Conservation (phyloP, 257 asterid species). For the Buddleja alternifolia region DNA sequence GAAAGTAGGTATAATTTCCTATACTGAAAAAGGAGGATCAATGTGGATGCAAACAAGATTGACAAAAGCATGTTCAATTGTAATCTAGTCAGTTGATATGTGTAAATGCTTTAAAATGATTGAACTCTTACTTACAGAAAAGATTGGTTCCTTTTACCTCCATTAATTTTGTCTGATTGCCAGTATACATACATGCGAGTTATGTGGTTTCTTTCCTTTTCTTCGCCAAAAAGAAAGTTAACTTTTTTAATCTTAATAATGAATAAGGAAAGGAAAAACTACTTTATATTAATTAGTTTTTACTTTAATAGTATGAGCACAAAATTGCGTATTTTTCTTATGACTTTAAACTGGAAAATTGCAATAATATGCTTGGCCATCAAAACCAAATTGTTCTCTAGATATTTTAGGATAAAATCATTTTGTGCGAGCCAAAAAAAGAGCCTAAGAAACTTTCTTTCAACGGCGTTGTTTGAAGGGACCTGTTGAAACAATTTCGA, state of each 20-base stretch:
- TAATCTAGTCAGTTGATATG: background rate
- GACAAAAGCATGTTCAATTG: background rate
- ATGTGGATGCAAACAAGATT: too few relatives aligned
- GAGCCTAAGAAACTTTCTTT: too few relatives aligned
- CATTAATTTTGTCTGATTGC: constrained; percentile 20
- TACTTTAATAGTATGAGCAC: background rate
- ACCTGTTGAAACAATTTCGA: too few relatives aligned
- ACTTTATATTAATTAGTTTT: background rate
- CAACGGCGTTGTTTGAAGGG: too few relatives aligned
- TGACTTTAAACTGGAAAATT: too few relatives aligned
- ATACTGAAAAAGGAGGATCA: background rate
- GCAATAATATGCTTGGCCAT: too few relatives aligned
- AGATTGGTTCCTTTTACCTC: constrained; percentile 22
- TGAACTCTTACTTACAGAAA: background rate
- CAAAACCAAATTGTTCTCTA: too few relatives aligned
- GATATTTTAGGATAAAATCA: too few relatives aligned
- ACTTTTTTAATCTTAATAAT: too few relatives aligned
- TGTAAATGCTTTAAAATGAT: background rate
- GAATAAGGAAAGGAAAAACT: too few relatives aligned
- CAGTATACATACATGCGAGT: constrained; percentile 7
- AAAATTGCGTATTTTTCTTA: too few relatives aligned
- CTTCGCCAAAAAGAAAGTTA: background rate
- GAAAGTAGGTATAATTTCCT: background rate
- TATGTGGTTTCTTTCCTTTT: constrained; percentile 9
- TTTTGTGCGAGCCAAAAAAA: too few relatives aligned